Evolutionary conservation across 2,329 filamentous ascomycete species (phyloP).

Genomic region (Ophiostoma australiae): DNA sequence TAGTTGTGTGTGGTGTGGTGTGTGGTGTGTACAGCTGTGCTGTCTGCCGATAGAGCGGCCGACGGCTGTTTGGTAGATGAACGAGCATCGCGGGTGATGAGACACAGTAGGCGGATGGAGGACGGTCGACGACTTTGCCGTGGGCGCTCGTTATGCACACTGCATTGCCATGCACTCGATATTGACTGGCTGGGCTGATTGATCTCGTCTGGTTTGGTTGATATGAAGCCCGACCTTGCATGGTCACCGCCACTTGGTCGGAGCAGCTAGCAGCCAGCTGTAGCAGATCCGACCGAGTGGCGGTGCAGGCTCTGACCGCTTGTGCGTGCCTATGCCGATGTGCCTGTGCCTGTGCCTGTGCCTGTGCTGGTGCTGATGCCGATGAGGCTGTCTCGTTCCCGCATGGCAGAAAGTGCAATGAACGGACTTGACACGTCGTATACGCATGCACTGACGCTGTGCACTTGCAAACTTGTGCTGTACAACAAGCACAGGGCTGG

Average conservation of each 20-base stretch:
- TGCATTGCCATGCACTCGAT: not conserved
- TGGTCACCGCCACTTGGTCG: slow-evolving; percentile 18
- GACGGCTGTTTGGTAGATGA: slow-evolving; percentile 11
- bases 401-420: not conserved
- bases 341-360: not conserved
- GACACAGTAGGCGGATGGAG: not conserved
- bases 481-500: not conserved
- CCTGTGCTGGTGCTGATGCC: not conserved
- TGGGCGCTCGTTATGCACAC: not conserved
- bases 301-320: not conserved
- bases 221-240: slow-evolving; percentile 9
- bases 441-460: not conserved
- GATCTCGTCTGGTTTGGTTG: too few species aligned
- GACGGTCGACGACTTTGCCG: too few species aligned
- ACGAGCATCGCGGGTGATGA: not conserved
- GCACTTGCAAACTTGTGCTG: not conserved
- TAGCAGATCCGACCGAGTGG: not conserved
- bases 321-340: not conserved
- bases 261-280: not conserved
- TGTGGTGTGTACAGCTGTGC: not conserved
- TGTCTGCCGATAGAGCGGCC: not conserved
- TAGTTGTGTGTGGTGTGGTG: not conserved
- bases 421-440: slow-evolving; percentile 10
- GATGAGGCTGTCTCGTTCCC: slow-evolving; percentile 2
- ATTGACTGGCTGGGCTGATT: not conserved